Percentiles rank a stretch among this genome's conserved stretches.
Conservation (phyloP, 1,139 yeast species). For the Suhomyces yuchorum region DNA sequence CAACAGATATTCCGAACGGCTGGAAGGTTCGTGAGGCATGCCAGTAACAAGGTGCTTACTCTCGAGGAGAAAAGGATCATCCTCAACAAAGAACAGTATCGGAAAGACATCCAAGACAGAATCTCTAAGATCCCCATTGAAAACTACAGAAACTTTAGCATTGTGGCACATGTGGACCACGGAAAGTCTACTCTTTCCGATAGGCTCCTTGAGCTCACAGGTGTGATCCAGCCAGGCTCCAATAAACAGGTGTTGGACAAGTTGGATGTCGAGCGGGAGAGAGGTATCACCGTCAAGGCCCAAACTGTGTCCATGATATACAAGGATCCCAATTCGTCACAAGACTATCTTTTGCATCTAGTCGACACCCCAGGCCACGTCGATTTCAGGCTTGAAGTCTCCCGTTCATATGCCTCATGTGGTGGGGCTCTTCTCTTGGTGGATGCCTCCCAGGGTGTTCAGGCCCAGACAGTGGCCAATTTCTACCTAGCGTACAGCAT, state of each 20-base stretch:
- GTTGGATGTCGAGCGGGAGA: constrained; percentile 40
- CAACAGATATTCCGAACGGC: neutral
- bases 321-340: constrained; percentile 52
- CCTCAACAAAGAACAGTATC: constrained; percentile 36
- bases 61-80: constrained; percentile 32
- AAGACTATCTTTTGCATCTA: constrained; percentile 81
- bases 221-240: constrained; percentile 78
- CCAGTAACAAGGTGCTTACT: constrained; percentile 17
- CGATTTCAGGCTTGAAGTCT: constrained; percentile 91
- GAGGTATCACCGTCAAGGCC: constrained; percentile 96
- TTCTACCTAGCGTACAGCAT: constrained; percentile 86
- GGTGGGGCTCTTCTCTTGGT: constrained; percentile 90
- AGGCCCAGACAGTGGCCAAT: constrained; percentile 97
- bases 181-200: constrained; percentile 94
- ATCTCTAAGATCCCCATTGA: constrained; percentile 75
- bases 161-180: constrained; percentile 97
- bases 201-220: constrained; percentile 80
- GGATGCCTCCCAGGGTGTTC: constrained; percentile 96
- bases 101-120: constrained; percentile 49
- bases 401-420: constrained; percentile 92
- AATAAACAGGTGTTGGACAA: constrained; percentile 89
- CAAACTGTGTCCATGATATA: constrained; percentile 95
- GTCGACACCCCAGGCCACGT: constrained; percentile 99
- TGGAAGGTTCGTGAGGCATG: neutral
- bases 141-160: constrained; percentile 85